Conservation (phyloP, 2,329 filamentous ascomycete species). For the Hymenoscyphus repandus region DNA sequence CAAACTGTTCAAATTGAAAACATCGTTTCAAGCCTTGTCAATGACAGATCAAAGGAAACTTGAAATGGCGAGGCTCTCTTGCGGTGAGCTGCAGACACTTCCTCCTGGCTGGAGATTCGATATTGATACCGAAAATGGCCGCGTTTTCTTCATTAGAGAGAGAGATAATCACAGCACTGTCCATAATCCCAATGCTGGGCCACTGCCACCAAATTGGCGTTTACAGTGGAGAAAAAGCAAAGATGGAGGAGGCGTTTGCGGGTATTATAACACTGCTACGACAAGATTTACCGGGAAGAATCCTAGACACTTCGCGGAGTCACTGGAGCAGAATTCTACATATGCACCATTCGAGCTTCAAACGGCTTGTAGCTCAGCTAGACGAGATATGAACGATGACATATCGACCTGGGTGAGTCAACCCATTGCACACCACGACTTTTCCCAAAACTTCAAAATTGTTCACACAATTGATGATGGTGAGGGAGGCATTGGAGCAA, state of each 20-base stretch:
- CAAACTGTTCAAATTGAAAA: not conserved
- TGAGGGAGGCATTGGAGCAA: slow-evolving; percentile 20
- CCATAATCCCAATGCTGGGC: slow-evolving; percentile 15
- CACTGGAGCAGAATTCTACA: not conserved
- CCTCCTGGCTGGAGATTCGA: slow-evolving; percentile 11
- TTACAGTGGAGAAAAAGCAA: slow-evolving; percentile 2
- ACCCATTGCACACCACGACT: slow-evolving; percentile 8
- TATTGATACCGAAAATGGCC: not conserved
- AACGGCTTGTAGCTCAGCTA: slow-evolving; percentile 1
- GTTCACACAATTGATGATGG: slow-evolving; percentile 23
- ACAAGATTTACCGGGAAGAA: not conserved
- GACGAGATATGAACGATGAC: slow-evolving; percentile 5
- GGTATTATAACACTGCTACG: slow-evolving; percentile 16
- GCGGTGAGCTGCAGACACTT: slow-evolving; percentile 12
- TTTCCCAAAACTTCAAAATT: slow-evolving; percentile 19
- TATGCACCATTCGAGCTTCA: not conserved
- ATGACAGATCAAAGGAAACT: not conserved
- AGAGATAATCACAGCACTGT: not conserved
- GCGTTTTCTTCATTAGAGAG: slow-evolving; percentile 9
- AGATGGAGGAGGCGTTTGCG: not conserved
- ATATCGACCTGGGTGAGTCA: not conserved
- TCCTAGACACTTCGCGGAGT: slow-evolving; percentile 7
- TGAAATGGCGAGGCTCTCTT: slow-evolving; percentile 1
- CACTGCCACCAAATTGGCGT: slow-evolving; percentile 16
- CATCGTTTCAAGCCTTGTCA: not conserved